Base-by-base conservation (phyloP, 2,329 filamentous ascomycete species). In the Ploettnerulaceae sp. region DNA sequence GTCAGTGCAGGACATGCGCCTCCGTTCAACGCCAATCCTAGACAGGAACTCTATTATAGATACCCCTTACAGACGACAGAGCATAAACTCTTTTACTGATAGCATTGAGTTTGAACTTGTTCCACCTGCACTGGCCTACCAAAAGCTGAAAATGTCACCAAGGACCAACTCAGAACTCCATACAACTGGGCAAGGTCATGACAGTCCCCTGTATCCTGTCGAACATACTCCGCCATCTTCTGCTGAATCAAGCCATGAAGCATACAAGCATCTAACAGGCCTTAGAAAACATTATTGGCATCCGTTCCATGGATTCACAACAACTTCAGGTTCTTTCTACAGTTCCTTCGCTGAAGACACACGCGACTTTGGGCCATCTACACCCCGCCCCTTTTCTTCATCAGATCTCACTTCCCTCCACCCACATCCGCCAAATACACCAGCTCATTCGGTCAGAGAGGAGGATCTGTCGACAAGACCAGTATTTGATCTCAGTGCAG, bases 241-340 rank as follows among this genome's bases (percentile, higher is more conserved):
- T 20, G 39, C 33, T 22, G 50, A 49, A n/a, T 40, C 29, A 29
- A 35, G 31, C 29, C 17, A 4, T 33, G 14, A 31, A 34, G 22
- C 18, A 15, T 29, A 35, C 21, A 32, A 34, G 12, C 21, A 15
- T 7, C 24, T 17, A n/a, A 22, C 12, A n/a, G 22, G 15, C 7
- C 20, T 34, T 15, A 33, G 5, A 26, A 25, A 25, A 4, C 14
- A 32, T 4, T 8, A 18, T 28, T 9, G 35, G 8, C 20, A 9
- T 14, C 14, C 22, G 12, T 37, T 17, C n/a, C 24, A 34, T 7
- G n/a, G 37, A 26, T 28, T 32, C 6, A 17, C 28, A 25, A 41
- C 32, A 55, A 67, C 70, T 54, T 69, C 72, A 67, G 59, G 69
- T 53, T 33, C 35, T 25, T 29, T 25, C 17, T 25, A 21, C 8